Percentiles rank a stretch among this genome's conserved stretches.
phyloP scores from a whole-genome alignment of 805 yeast species.

The Trichomonascus vanleenenianus region DNA sequence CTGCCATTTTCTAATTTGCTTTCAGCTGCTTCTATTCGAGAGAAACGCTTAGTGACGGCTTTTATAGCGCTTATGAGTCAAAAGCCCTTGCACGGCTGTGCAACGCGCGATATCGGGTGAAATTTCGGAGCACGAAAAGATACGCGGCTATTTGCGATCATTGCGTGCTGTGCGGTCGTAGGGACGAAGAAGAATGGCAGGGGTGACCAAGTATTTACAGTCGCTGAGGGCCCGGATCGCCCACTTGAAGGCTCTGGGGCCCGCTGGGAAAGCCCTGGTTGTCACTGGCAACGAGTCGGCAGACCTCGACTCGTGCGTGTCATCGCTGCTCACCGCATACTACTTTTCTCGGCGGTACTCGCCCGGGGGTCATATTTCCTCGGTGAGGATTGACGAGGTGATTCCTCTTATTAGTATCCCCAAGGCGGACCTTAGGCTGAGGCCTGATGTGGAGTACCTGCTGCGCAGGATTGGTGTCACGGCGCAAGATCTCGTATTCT shows the following conservation, averaged over 20 bases:
- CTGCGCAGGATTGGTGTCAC: slow-evolving; percentile 42
- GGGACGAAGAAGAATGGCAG: neutral
- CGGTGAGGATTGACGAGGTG: slow-evolving; percentile 23
- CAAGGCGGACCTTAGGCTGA: slow-evolving; percentile 50
- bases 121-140: too few relatives aligned
- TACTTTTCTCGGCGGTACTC: slow-evolving; percentile 32
- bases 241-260: neutral
- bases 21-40: neutral
- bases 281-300: slow-evolving; percentile 79
- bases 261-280: slow-evolving; percentile 18
- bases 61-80: too few relatives aligned
- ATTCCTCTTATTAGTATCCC: slow-evolving; percentile 77
- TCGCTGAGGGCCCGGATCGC: neutral
- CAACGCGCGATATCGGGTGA: too few relatives aligned
- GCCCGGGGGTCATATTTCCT: neutral
- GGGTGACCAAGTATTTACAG: neutral
- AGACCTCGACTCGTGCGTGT: slow-evolving; percentile 79
- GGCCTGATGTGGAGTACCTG: slow-evolving; percentile 63
- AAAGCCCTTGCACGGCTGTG: too few relatives aligned
- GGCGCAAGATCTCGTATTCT: slow-evolving; percentile 46
- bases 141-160: too few relatives aligned
- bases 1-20: slow-evolving; percentile 11
- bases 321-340: slow-evolving; percentile 67
- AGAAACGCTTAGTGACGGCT: too few relatives aligned
- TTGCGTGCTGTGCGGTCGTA: too few relatives aligned